Base-by-base conservation (phyloP, 2,329 filamentous ascomycete species). In the Daldinia eschscholtzii region DNA sequence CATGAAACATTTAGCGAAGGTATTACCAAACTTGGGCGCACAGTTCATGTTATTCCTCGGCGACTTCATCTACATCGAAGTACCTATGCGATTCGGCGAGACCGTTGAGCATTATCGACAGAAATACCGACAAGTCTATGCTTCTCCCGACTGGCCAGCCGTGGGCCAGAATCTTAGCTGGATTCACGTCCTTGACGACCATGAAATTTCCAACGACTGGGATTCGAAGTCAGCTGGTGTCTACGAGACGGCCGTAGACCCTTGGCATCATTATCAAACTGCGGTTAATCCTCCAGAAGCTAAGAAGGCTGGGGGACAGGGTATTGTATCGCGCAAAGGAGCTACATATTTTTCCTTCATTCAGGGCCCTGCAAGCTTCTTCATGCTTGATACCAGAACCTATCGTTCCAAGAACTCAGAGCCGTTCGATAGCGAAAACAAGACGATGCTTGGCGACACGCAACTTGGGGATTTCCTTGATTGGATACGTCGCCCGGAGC, bases 171-270 rank as follows among this genome's bases (percentile, higher is more conserved):
- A 93, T 62, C 83, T 98, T n/a, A 97, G 94, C 74, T 99, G 96
- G 96, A 93, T 98, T 50, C 96, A 99, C 76, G 94, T 97, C 1
- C 87, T 98, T 6, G 96, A 99, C 77, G 96, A 99, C 78, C 96
- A 99, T 76, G 96, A 99, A 78, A 98, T 99, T 69, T 88, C 88
- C 4, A 98, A 99, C 74, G 96, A 98, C 81, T 98, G 94, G 94
- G 89, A 91, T 67, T 85, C 87, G 18, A 96, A 95, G 77, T 91
- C 88, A 13, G 94, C 93, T 0, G 92, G 93, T 5, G 87, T 97
- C 0, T 98, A 95, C 77, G 80, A 86, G 2, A 88, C 91, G 0
- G 94, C 95, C 4, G 88, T 92, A 50, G 93, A 97, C 67, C 93
- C 95, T 0, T 99, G 92, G 84, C 84, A 90, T 55, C 88, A 94